Percentiles rank a stretch among this genome's conserved stretches.
These are phyloP conservation scores for Pseudonitzschia pungens DNA, from an alignment of 108 stramenopile species.

Conservation along the genomic window DNA sequence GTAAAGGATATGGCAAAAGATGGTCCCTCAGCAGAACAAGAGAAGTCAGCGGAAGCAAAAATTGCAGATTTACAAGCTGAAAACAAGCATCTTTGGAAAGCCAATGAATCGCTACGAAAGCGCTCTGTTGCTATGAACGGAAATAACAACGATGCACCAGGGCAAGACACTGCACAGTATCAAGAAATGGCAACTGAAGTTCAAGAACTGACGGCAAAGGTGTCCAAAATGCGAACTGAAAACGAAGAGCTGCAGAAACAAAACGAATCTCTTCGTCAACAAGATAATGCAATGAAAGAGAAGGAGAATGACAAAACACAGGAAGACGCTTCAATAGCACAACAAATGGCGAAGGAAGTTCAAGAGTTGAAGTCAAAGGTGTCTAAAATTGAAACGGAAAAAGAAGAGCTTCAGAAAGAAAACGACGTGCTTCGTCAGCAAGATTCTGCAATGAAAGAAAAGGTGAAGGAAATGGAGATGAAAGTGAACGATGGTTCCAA, in stretches of 20 bases:
- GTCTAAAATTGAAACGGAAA: neutral
- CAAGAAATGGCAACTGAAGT: neutral
- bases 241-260: neutral
- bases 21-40: neutral
- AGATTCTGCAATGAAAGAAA: neutral
- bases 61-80: no score
- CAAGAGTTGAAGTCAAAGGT: conserved; percentile 5
- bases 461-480: no score
- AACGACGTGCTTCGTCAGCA: conserved; percentile 2
- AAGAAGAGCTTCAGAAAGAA: neutral
- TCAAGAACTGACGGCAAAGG: neutral
- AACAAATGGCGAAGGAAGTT: neutral
- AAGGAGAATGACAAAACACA: neutral
- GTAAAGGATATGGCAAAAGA: neutral
- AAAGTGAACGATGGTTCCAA: neutral
- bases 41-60: neutral
- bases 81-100: no score
- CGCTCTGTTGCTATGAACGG: neutral
- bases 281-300: neutral
- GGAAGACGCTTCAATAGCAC: neutral
- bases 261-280: neutral
- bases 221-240: neutral
- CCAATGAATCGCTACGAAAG: no score
- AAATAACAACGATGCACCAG: neutral
- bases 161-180: neutral